These are phyloP conservation scores for Articulospora tetracladia DNA, from an alignment of 495 filamentous ascomycete genomes.

Conservation along the genomic window DNA sequence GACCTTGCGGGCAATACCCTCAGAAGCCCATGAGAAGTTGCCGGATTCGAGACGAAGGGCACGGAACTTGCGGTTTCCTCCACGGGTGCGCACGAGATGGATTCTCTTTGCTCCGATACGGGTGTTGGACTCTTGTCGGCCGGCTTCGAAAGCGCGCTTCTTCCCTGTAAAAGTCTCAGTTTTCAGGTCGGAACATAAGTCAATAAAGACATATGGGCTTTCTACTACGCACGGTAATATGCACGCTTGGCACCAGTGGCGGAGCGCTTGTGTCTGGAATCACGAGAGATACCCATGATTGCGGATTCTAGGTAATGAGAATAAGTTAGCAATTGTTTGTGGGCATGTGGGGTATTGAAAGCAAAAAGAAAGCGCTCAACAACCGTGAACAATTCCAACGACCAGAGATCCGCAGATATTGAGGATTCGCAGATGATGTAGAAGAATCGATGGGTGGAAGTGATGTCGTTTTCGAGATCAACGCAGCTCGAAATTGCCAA, in stretches of 20 bases:
- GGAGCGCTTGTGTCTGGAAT: slow-evolving; percentile 98
- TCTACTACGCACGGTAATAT: slow-evolving; percentile 72
- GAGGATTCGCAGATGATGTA: slow-evolving; percentile 1
- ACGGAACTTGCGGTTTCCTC: slow-evolving; percentile 99
- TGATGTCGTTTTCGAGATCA: not conserved
- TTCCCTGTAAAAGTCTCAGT: slow-evolving; percentile 50
- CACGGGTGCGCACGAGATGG: slow-evolving; percentile 97
- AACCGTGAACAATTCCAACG: slow-evolving; percentile 8
- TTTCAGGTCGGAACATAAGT: slow-evolving; percentile 61
- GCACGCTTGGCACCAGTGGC: slow-evolving; percentile 95
- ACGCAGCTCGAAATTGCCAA: not conserved
- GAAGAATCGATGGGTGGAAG: not conserved
- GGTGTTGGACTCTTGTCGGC: slow-evolving; percentile 98
- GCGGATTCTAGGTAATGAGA: slow-evolving; percentile 34
- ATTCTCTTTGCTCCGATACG: slow-evolving; percentile 98
- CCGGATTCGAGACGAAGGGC: slow-evolving; percentile 97
- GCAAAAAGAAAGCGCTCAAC: not conserved
- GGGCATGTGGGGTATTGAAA: not conserved
- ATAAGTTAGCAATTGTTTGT: slow-evolving; percentile 20
- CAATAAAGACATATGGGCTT: slow-evolving; percentile 47
- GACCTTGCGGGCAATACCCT: slow-evolving; percentile 95
- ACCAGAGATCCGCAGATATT: slow-evolving; percentile 7
- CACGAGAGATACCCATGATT: slow-evolving; percentile 99
- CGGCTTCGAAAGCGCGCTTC: slow-evolving; percentile 98
- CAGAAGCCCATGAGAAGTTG: slow-evolving; percentile 99